These are phyloP conservation scores for Kwoniella sp. DNA, from an alignment of 768 basidiomycete species.

Conservation along the genomic window DNA sequence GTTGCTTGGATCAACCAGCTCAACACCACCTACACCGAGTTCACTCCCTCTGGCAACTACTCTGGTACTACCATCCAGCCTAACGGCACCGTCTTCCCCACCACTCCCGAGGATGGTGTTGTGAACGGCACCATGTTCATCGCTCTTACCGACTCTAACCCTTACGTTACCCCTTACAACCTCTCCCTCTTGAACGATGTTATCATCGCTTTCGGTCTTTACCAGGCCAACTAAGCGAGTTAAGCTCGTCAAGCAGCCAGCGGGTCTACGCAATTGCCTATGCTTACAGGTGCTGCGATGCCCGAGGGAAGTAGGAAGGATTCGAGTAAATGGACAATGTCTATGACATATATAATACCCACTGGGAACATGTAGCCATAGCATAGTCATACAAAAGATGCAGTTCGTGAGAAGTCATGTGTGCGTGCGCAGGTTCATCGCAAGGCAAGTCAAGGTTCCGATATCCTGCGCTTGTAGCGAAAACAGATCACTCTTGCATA, in stretches of 20 bases:
- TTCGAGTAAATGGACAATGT: too few species aligned
- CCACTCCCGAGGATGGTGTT: conserved; percentile 50
- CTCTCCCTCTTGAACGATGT: conserved; percentile 55
- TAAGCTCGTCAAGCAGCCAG: neutral
- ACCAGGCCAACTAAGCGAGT: conserved; percentile 34
- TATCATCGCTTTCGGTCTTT: conserved; percentile 54
- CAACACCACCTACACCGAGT: conserved; percentile 60
- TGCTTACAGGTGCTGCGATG: too few species aligned
- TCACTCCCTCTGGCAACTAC: conserved; percentile 53
- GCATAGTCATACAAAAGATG: neutral
- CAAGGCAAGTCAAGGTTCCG: too few species aligned
- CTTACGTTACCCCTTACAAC: conserved; percentile 61
- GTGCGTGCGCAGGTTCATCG: too few species aligned
- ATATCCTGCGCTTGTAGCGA: too few species aligned
- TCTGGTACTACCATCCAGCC: conserved; percentile 57
- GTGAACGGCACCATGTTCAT: conserved; percentile 62
- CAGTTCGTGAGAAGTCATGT: too few species aligned
- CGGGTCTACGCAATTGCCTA: too few species aligned
- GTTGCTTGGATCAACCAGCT: conserved; percentile 62
- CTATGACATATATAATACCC: too few species aligned
- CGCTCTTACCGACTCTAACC: conserved; percentile 55
- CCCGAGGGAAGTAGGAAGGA: too few species aligned
- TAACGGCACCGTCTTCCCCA: conserved; percentile 53
- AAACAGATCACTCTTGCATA: too few species aligned
- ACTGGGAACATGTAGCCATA: neutral